Evolutionary conservation across 1,284 basidiomycete genomes (phyloP).

Genomic region (Leccinum griseonigrum): DNA sequence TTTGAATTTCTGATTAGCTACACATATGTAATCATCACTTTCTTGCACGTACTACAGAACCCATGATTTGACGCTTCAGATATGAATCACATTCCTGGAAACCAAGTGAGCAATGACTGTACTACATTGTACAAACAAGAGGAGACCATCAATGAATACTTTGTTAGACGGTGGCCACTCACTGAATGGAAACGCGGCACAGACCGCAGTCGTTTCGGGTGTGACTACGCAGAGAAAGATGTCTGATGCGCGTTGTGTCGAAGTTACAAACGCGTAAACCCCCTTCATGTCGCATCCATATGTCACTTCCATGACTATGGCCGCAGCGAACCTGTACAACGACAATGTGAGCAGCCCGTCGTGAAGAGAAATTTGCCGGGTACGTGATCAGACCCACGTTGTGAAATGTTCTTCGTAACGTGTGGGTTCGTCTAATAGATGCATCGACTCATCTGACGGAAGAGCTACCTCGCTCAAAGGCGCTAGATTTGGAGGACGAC

Average conservation of each 20-base stretch:
- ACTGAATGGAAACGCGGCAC: background rate
- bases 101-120: background rate
- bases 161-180: background rate
- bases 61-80: background rate
- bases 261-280: background rate
- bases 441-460: no score
- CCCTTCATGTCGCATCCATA: background rate
- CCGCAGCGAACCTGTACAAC: background rate
- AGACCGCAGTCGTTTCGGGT: background rate
- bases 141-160: background rate
- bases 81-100: background rate
- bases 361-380: background rate
- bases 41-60: background rate
- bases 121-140: background rate
- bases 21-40: background rate
- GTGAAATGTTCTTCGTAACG: constrained; percentile 12
- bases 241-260: background rate
- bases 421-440: constrained; percentile 8
- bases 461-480: no score
- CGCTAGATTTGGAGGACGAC: no score
- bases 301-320: background rate
- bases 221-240: background rate
- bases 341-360: background rate
- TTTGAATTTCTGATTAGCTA: background rate
- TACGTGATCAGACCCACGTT: constrained; percentile 4